A percentile compares a stretch with the other conserved stretches of the same genome.
These are phyloP conservation scores for Magnusiomyces paraingens DNA, from an alignment of 1,139 yeast species.

Conservation along the genomic window DNA sequence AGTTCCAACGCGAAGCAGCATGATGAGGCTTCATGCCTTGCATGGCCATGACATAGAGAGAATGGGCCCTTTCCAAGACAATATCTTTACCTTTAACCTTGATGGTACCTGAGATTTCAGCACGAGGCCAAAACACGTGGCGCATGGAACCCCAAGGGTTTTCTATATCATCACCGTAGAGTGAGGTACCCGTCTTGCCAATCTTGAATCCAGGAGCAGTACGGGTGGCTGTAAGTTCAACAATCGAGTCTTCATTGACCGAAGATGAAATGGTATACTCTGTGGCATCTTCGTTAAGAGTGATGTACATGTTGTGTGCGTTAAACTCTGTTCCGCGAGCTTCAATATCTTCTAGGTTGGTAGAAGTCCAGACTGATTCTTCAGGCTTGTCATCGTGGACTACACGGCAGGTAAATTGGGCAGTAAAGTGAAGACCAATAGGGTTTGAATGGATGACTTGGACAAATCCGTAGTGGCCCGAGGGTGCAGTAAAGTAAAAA, in stretches of 20 bases:
- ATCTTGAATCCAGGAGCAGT: slow-evolving; percentile 68
- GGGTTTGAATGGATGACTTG: slow-evolving; percentile 92
- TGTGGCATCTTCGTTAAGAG: slow-evolving; percentile 48
- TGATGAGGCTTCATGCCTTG: slow-evolving; percentile 99
- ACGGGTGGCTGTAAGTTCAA: slow-evolving; percentile 61
- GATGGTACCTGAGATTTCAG: slow-evolving; percentile 59
- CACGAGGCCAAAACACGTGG: slow-evolving; percentile 94
- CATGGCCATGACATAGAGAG: slow-evolving; percentile 95
- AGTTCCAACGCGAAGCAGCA: slow-evolving; percentile 96
- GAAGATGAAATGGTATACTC: slow-evolving; percentile 55
- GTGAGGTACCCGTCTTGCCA: slow-evolving; percentile 79
- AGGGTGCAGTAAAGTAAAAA: slow-evolving; percentile 68
- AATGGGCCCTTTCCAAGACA: slow-evolving; percentile 44
- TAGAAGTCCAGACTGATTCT: slow-evolving; percentile 74
- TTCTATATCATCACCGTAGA: slow-evolving; percentile 66
- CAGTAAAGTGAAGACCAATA: slow-evolving; percentile 83
- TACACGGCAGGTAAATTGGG: slow-evolving; percentile 88
- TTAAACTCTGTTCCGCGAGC: slow-evolving; percentile 74
- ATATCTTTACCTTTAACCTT: slow-evolving; percentile 31
- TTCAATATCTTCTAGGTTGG: slow-evolving; percentile 74
- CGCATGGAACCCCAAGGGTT: slow-evolving; percentile 98
- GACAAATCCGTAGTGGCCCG: slow-evolving; percentile 76
- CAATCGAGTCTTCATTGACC: slow-evolving; percentile 65
- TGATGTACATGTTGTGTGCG: slow-evolving; percentile 62
- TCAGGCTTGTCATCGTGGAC: slow-evolving; percentile 49